phyloP scores from a whole-genome alignment of 306 rosid genomes.

The Alnus glutinosa region DNA sequence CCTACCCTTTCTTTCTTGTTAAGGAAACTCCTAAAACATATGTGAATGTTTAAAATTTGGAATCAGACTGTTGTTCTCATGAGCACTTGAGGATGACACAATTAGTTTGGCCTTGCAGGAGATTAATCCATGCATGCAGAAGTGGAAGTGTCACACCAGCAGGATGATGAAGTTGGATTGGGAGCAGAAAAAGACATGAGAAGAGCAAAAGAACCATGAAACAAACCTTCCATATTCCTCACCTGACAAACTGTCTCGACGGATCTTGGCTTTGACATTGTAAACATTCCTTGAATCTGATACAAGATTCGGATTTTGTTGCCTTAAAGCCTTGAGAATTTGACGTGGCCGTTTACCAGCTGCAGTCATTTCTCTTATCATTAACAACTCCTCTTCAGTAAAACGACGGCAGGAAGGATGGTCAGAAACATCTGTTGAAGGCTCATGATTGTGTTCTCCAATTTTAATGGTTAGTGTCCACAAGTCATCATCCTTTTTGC shows the following conservation, averaged over 20 bases:
- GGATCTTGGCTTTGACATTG: constrained; percentile 1
- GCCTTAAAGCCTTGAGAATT: not conserved
- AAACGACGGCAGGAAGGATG: not conserved
- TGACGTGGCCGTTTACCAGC: not conserved
- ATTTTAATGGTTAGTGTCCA: not conserved
- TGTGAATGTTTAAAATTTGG: not conserved
- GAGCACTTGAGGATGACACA: too few relatives aligned
- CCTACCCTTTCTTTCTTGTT: not conserved
- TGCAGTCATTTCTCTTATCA: not conserved
- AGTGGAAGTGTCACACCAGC: not conserved
- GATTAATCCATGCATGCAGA: not conserved
- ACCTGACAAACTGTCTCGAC: not conserved
- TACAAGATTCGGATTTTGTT: not conserved
- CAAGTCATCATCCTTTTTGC: not conserved
- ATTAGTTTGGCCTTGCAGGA: not conserved
- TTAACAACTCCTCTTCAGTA: not conserved
- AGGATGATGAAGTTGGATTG: not conserved
- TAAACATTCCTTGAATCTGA: not conserved
- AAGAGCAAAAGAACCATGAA: not conserved
- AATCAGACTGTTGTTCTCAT: too few relatives aligned
- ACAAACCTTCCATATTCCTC: not conserved
- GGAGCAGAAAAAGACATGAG: not conserved
- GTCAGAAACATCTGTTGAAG: not conserved
- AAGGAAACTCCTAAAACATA: not conserved
- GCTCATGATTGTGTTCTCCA: constrained; percentile 1